Percentiles rank a stretch among this genome's conserved stretches.
phyloP scores from a whole-genome alignment of 495 filamentous ascomycete genomes.

The Daldinia childiae region DNA sequence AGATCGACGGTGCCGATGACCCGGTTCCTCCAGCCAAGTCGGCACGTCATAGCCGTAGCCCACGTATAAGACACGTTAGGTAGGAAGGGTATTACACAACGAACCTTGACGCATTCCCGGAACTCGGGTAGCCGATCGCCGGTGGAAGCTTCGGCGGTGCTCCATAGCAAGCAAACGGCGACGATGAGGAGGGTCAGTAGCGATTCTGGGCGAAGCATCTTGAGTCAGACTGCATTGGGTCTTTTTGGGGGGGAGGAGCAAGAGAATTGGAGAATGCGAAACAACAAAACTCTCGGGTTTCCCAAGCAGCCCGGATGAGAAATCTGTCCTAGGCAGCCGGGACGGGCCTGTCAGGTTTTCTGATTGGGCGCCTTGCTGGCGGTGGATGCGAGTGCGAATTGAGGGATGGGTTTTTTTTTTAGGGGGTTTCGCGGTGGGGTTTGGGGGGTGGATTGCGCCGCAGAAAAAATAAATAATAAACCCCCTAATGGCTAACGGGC shows the following conservation, averaged over 20 bases:
- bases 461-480: background rate
- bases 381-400: conserved; percentile 25
- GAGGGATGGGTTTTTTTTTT: conserved; percentile 9
- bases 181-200: conserved; percentile 27
- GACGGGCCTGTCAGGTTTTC: conserved; percentile 7
- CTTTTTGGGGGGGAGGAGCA: background rate
- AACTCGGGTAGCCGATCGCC: conserved; percentile 94
- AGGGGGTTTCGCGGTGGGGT: conserved; percentile 30
- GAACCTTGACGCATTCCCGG: conserved; percentile 83
- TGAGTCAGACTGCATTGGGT: conserved; percentile 19
- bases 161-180: conserved; percentile 37
- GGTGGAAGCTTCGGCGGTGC: conserved; percentile 70
- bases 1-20: background rate
- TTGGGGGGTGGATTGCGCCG: background rate
- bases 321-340: conserved; percentile 13
- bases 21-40: background rate
- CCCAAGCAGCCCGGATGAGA: conserved; percentile 38
- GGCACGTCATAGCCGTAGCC: background rate
- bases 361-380: conserved; percentile 28
- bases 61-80: background rate
- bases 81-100: conserved; percentile 34
- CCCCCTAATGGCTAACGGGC: conserved; percentile 7
- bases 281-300: conserved; percentile 37
- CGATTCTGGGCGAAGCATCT: conserved; percentile 30
- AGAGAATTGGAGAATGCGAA: conserved; percentile 3